Conservation (phyloP, 2,329 filamentous ascomycete genomes). For the Epichloe amarillans region DNA sequence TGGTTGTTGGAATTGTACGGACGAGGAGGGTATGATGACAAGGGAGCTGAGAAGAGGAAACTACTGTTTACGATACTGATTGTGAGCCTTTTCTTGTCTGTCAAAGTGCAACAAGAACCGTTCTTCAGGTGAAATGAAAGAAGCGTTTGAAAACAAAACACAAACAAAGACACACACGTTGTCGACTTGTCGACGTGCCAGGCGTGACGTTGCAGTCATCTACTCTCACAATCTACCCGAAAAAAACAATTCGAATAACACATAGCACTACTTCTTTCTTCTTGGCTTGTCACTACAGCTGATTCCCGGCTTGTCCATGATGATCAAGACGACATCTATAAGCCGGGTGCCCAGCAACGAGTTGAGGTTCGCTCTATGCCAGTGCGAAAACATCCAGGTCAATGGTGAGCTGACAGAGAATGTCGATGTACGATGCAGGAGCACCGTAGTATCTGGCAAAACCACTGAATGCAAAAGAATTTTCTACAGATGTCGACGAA, state of each 20-base stretch:
- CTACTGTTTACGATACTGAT: no score
- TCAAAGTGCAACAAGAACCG: no score
- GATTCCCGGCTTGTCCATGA: constrained; percentile 42
- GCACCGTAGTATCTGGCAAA: constrained; percentile 24
- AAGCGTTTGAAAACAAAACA: no score
- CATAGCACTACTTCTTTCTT: neutral
- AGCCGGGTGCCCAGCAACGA: constrained; percentile 44
- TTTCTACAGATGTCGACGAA: neutral
- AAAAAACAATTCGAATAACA: neutral
- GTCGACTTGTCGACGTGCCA: neutral
- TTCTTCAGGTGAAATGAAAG: no score
- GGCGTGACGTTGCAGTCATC: neutral
- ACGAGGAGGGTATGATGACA: no score
- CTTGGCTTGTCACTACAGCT: constrained; percentile 40
- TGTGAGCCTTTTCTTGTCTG: no score
- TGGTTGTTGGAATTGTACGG: no score
- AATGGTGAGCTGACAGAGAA: constrained; percentile 31
- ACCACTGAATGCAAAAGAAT: neutral
- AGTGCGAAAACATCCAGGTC: constrained; percentile 42
- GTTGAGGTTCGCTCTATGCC: constrained; percentile 36
- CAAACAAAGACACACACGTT: no score
- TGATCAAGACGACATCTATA: constrained; percentile 41
- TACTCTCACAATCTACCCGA: neutral
- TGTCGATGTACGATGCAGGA: constrained; percentile 30
- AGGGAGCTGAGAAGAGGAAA: no score